These are phyloP conservation scores for Boletus smithii DNA, from an alignment of 1,284 basidiomycete species.

Conservation along the genomic window DNA sequence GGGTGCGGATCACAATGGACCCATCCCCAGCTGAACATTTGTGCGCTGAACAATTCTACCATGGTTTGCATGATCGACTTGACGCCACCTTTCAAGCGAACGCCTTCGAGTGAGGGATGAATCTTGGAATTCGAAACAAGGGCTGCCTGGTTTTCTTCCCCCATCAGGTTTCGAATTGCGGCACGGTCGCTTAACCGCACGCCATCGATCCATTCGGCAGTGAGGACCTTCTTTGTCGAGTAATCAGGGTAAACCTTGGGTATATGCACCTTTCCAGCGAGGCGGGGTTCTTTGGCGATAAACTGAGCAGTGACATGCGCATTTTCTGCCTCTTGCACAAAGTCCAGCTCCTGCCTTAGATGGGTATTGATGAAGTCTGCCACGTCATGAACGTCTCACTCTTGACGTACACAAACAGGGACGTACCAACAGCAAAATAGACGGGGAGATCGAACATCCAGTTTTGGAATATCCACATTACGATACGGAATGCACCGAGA, in stretches of 20 bases:
- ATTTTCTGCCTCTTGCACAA: slow-evolving; percentile 70
- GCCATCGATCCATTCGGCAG: slow-evolving; percentile 86
- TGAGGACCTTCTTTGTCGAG: slow-evolving; percentile 76
- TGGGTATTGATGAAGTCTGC: slow-evolving; percentile 79
- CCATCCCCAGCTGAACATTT: slow-evolving; percentile 89
- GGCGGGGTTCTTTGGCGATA: slow-evolving; percentile 60
- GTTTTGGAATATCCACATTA: slow-evolving; percentile 74
- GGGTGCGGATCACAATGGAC: slow-evolving; percentile 80
- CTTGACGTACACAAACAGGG: background rate
- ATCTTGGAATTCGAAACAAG: slow-evolving; percentile 4
- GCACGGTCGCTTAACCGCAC: slow-evolving; percentile 70
- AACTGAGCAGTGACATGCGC: slow-evolving; percentile 57
- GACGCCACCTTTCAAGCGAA: slow-evolving; percentile 58
- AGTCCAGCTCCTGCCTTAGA: slow-evolving; percentile 79
- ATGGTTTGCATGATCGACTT: slow-evolving; percentile 73
- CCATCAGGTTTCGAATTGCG: slow-evolving; percentile 55
- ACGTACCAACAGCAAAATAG: slow-evolving; percentile 68
- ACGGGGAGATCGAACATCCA: slow-evolving; percentile 76
- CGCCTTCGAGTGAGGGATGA: slow-evolving; percentile 21
- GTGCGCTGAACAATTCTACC: slow-evolving; percentile 77
- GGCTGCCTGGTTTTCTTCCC: slow-evolving; percentile 37
- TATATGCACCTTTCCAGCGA: slow-evolving; percentile 72
- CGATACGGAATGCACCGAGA: slow-evolving; percentile 57
- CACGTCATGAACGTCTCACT: background rate
- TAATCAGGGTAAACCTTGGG: slow-evolving; percentile 73